Evolutionary conservation across 2,329 filamentous ascomycete species (phyloP).

Genomic region (Monilinia polystroma): DNA sequence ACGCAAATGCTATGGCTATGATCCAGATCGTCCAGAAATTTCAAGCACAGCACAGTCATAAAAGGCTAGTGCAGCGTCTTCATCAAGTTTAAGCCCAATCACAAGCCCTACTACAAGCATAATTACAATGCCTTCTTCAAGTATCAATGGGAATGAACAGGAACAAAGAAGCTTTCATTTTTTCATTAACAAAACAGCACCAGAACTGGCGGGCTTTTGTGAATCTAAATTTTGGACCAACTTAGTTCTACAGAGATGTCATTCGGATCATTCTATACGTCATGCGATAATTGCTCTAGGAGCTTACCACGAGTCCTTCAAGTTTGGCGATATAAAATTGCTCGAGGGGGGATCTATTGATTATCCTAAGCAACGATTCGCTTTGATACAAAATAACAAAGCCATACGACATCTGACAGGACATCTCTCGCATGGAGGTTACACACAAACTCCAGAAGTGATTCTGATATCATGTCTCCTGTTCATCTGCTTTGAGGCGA

Average conservation of each 20-base stretch:
- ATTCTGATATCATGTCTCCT: slow-evolving; percentile 28
- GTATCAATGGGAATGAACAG: slow-evolving; percentile 7
- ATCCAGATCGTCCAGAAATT: not conserved
- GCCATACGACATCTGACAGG: slow-evolving; percentile 44
- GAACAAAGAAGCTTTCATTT: slow-evolving; percentile 29
- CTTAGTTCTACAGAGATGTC: slow-evolving; percentile 31
- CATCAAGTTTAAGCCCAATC: not conserved
- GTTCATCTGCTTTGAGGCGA: slow-evolving; percentile 30
- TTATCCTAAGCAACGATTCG: slow-evolving; percentile 43
- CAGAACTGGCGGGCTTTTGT: slow-evolving; percentile 33
- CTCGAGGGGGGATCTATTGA: slow-evolving; percentile 5
- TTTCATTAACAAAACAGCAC: slow-evolving; percentile 33
- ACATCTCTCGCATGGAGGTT: slow-evolving; percentile 38
- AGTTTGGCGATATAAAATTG: slow-evolving; percentile 12
- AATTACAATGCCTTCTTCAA: not conserved
- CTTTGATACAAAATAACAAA: slow-evolving; percentile 29
- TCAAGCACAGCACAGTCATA: not conserved
- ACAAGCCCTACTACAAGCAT: not conserved
- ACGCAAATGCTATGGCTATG: slow-evolving; percentile 38
- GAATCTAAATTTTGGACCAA: slow-evolving; percentile 33
- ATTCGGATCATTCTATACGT: slow-evolving; percentile 31
- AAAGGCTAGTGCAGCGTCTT: not conserved
- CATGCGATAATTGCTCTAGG: slow-evolving; percentile 31
- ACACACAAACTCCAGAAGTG: slow-evolving; percentile 12
- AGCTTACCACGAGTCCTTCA: slow-evolving; percentile 29